These are phyloP conservation scores for Hericium coralloides DNA, from an alignment of 768 basidiomycete genomes.

Conservation along the genomic window DNA sequence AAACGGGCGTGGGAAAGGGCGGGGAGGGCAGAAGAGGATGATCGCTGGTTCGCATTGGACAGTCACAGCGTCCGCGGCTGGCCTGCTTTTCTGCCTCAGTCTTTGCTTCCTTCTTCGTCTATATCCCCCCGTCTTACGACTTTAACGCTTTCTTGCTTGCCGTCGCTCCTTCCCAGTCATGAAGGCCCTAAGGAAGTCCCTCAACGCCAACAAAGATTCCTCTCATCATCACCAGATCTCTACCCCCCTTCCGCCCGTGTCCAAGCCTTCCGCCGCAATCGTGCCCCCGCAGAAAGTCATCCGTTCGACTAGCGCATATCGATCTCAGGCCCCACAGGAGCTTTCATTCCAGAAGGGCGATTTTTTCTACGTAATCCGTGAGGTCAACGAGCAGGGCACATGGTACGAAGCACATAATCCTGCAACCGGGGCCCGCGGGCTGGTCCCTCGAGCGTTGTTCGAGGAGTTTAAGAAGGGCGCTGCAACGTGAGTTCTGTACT, in stretches of 20 bases:
- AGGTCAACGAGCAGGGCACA: conserved; percentile 42
- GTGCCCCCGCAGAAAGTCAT: conserved; percentile 93
- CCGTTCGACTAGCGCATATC: conserved; percentile 62
- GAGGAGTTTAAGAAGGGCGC: conserved; percentile 81
- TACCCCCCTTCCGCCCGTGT: conserved; percentile 53
- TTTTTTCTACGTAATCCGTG: conserved; percentile 92
- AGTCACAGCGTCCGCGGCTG: conserved; percentile 12
- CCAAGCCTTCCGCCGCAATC: conserved; percentile 61
- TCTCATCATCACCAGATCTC: conserved; percentile 61
- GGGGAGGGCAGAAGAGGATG: background rate
- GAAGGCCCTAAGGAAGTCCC: conserved; percentile 79
- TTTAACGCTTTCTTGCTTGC: conserved; percentile 12
- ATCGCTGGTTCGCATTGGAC: background rate
- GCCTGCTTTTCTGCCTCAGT: conserved; percentile 16
- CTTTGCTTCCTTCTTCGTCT: conserved; percentile 17
- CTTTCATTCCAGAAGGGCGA: conserved; percentile 90
- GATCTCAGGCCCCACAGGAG: conserved; percentile 69
- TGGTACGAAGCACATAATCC: conserved; percentile 98
- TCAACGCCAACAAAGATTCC: conserved; percentile 56
- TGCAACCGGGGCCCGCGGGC: conserved; percentile 79
- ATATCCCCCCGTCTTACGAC: conserved; percentile 13
- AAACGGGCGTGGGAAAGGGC: conserved; percentile 7
- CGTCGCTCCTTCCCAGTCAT: conserved; percentile 31
- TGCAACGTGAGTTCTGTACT: conserved; percentile 39
- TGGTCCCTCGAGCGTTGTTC: conserved; percentile 81